Base-by-base conservation (phyloP, 1,284 basidiomycete genomes). In the Polyporus tsugae region DNA sequence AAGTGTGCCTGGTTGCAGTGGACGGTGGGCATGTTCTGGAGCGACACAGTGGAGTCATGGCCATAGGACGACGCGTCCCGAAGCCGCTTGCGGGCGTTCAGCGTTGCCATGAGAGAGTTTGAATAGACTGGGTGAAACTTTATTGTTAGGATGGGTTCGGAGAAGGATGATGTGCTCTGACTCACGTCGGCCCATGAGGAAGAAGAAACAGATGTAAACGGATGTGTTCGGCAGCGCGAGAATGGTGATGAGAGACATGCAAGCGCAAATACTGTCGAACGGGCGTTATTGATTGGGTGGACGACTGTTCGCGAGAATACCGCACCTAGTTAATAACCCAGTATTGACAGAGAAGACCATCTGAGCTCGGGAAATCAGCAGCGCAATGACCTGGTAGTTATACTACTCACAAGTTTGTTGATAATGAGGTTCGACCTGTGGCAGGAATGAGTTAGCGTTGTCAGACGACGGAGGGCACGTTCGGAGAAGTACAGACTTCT, bases 371-470 rank as follows among this genome's bases (percentile, higher is more conserved):
- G 11, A 42, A 9, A 36, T 22, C 6, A 61, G 15, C 53, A 35
- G 4, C 4, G 9, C 35, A 2, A 6, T 52, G n/a, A 15, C 22
- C 29, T 3, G 58, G 4, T 36, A 35, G 25, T 19, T 6, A 29
- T 19, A 29, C 19, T 17, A 65, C 80, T 67, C 66, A 85, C 87
- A 79, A 89, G 75, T 77, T 82, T 84, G 72, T 81, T 84, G 69
- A 88, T 88, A 80, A 89, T 85, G 7, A 80, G 84, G 67, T 87
- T 84, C 10, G 86, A 87, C 67, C 86, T 60, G 15, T 39, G 22
- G 9, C 11, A 6, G 33, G 10, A 10, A 36, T 19, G 2, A 86
- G 25, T 80, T 78, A 66, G 68, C 60, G 52, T 33, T 44, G 7
- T 29, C 29, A 29, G 29, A 10, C 19, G 35, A 44, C 19, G 15